Percentiles rank a stretch among this genome's conserved stretches.
phyloP scores from a whole-genome alignment of 768 basidiomycete genomes.

The Psilocybe cyanescens region DNA sequence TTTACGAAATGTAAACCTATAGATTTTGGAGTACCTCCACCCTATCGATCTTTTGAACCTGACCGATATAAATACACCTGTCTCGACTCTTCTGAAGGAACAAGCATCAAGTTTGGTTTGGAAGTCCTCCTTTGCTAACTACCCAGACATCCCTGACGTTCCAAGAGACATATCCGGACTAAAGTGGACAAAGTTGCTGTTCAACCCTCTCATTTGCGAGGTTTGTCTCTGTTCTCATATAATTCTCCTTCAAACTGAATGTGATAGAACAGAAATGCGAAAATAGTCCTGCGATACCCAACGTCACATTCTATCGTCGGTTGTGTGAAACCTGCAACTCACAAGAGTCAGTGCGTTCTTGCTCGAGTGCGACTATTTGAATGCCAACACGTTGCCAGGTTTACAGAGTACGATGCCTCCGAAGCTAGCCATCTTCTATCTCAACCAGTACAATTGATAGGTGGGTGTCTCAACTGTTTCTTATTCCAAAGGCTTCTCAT shows the following conservation, averaged over 20 bases:
- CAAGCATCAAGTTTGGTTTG: not conserved
- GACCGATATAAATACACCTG: not conserved
- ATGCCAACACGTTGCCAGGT: not conserved
- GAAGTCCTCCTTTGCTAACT: not conserved
- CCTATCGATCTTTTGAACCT: slow-evolving; percentile 9
- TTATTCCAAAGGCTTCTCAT: not conserved
- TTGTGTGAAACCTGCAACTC: not conserved
- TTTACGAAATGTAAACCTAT: not conserved
- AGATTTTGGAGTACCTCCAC: slow-evolving; percentile 11
- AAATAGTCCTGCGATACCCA: not conserved
- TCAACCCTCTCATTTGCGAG: slow-evolving; percentile 1
- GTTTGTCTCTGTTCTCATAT: not conserved
- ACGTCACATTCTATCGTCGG: slow-evolving; percentile 1
- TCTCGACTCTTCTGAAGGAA: not conserved
- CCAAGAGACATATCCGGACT: not conserved
- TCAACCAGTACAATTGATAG: not conserved
- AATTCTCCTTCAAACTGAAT: not conserved
- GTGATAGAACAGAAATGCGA: slow-evolving; percentile 2
- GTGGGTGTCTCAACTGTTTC: not conserved
- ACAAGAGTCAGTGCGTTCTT: not conserved
- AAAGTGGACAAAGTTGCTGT: slow-evolving; percentile 12
- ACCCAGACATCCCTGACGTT: slow-evolving; percentile 1
- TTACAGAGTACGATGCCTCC: not conserved
- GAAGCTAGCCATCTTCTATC: not conserved
- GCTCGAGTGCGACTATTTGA: not conserved